Percentiles rank a stretch among this genome's conserved stretches.
Evolutionary conservation across 495 filamentous ascomycete genomes (phyloP).

Genomic region (Penicillium waksmanii): DNA sequence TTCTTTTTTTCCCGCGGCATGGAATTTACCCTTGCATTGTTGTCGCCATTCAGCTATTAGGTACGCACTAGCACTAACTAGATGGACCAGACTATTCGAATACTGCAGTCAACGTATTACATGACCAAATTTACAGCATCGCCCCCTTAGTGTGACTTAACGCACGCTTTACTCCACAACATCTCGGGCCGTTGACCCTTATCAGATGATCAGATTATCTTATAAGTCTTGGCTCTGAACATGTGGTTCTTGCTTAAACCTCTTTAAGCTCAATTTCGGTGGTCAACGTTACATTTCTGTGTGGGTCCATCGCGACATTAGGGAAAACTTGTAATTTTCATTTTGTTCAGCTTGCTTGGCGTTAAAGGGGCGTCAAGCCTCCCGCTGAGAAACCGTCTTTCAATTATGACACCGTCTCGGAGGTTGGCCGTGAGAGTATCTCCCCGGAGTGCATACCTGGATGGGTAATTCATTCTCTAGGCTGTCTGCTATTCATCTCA

Average conservation of each 20-base stretch:
- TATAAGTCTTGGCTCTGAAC: neutral
- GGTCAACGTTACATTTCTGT: neutral
- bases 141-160: neutral
- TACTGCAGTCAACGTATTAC: neutral
- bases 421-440: neutral
- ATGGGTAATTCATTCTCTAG: neutral
- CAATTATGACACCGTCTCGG: neutral
- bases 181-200: neutral
- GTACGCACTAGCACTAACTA: neutral
- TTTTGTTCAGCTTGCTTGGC: neutral
- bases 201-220: conserved; percentile 5
- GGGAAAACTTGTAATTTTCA: neutral
- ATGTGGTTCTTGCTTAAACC: neutral
- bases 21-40: neutral
- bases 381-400: neutral
- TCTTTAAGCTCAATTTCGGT: neutral
- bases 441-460: too few relatives aligned
- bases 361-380: neutral
- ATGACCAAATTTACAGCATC: neutral
- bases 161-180: neutral
- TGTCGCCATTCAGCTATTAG: neutral
- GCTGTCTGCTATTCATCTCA: neutral
- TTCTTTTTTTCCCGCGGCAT: neutral
- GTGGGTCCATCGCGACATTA: neutral
- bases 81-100: neutral